Conservation (phyloP, 2,329 filamentous ascomycete species). For the Coniochaeta sp. region DNA sequence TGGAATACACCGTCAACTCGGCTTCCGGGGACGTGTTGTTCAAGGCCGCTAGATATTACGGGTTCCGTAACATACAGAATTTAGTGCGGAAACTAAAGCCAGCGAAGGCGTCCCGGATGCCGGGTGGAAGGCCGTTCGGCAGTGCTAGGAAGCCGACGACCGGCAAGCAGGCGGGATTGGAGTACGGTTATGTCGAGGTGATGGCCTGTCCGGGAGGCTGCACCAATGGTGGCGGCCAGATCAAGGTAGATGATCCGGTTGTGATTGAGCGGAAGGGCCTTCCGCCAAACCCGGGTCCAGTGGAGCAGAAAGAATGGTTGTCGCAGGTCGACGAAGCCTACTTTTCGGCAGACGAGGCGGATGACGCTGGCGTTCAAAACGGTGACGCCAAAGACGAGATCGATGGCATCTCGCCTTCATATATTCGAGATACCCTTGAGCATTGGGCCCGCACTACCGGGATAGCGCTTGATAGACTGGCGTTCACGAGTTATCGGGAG, state of each 20-base stretch:
- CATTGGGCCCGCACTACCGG: constrained; percentile 72
- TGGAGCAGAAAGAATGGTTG: constrained; percentile 83
- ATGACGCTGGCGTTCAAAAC: constrained; percentile 15
- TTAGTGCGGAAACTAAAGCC: constrained; percentile 89
- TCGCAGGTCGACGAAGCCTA: constrained; percentile 82
- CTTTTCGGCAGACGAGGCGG: constrained; percentile 62
- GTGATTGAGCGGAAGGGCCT: constrained; percentile 41
- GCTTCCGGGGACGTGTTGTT: constrained; percentile 53
- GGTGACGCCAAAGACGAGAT: constrained; percentile 34
- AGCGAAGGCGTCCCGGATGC: constrained; percentile 67
- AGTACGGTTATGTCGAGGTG: constrained; percentile 93
- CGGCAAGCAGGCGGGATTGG: constrained; percentile 43
- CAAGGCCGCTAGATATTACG: constrained; percentile 86
- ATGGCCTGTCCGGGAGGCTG: constrained; percentile 99
- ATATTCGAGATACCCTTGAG: constrained; percentile 60
- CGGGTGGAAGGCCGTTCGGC: constrained; percentile 60
- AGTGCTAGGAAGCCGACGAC: constrained; percentile 41
- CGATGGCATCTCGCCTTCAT: constrained; percentile 57
- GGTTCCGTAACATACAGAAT: constrained; percentile 97
- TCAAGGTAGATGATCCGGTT: constrained; percentile 78
- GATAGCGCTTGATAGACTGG: constrained; percentile 63
- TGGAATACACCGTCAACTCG: constrained; percentile 69
- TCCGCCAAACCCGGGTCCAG: constrained; percentile 54
- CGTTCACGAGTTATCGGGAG: constrained; percentile 81
- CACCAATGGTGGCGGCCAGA: constrained; percentile 93